Percentiles rank a stretch among this genome's conserved stretches.
Evolutionary conservation across 768 basidiomycete genomes (phyloP).

Genomic region (Macrolepiota dolichaula): DNA sequence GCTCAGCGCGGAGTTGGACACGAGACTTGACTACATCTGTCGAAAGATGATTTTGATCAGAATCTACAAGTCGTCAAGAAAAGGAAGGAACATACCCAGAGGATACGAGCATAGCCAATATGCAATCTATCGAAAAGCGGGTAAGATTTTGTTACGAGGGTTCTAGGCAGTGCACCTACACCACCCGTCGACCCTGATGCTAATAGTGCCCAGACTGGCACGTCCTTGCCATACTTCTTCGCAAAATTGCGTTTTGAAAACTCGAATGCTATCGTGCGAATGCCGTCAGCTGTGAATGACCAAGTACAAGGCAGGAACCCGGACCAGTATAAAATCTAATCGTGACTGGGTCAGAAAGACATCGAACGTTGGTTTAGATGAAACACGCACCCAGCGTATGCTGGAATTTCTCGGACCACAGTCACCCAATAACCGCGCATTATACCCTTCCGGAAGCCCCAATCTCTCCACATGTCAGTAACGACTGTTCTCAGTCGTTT

Average conservation of each 20-base stretch:
- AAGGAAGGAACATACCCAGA: conserved; percentile 45
- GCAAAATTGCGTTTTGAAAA: conserved; percentile 79
- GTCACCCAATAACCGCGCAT: conserved; percentile 99
- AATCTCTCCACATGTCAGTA: conserved; percentile 81
- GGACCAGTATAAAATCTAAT: conserved; percentile 67
- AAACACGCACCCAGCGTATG: conserved; percentile 71
- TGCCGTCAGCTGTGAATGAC: conserved; percentile 1
- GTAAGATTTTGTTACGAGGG: conserved; percentile 1
- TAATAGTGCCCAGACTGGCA: conserved; percentile 85
- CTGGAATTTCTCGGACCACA: conserved; percentile 90
- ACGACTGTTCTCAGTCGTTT: conserved; percentile 71
- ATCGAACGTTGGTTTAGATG: background rate
- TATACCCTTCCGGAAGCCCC: conserved; percentile 83
- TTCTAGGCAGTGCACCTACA: conserved; percentile 37
- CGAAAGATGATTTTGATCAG: background rate
- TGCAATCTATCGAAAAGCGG: conserved; percentile 46
- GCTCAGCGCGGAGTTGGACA: conserved; percentile 72
- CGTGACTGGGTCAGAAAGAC: background rate
- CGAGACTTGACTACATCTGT: conserved; percentile 90
- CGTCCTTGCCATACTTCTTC: conserved; percentile 53
- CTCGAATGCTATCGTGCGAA: conserved; percentile 65
- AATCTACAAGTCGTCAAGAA: background rate
- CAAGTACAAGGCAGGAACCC: background rate
- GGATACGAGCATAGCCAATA: conserved; percentile 97
- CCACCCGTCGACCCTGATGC: conserved; percentile 83